Percentiles rank a stretch among this genome's conserved stretches.
phyloP scores from a whole-genome alignment of 129 eudicot genomes.

The Solidago caesia region DNA sequence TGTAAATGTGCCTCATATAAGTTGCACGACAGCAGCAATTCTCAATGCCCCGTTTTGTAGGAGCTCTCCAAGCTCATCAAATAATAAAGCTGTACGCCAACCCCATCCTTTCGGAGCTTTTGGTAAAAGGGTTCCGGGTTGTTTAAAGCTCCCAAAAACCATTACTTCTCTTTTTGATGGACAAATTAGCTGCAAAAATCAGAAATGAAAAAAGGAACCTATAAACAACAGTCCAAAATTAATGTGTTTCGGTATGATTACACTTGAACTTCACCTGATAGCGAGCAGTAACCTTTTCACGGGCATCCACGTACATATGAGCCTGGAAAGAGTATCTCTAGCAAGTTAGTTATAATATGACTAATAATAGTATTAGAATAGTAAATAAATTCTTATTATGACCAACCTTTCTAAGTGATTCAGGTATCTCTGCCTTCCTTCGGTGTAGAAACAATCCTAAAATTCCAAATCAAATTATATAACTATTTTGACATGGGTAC shows the following conservation, averaged over 20 bases:
- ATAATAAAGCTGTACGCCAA: conserved; percentile 88
- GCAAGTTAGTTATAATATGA: conserved; percentile 12
- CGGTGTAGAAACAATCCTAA: conserved; percentile 95
- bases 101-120: conserved; percentile 99
- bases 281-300: conserved; percentile 97
- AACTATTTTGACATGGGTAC: conserved; percentile 7
- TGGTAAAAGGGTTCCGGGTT: conserved; percentile 60
- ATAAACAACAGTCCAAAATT: not conserved
- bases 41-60: conserved; percentile 81
- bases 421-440: conserved; percentile 87
- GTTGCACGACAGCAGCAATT: conserved; percentile 90
- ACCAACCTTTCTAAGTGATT: conserved; percentile 82
- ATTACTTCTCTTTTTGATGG: conserved; percentile 97
- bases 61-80: conserved; percentile 85
- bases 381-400: not conserved
- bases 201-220: not conserved
- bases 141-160: conserved; percentile 92
- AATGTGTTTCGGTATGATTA: not conserved
- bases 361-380: too few relatives aligned
- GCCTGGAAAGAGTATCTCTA: conserved; percentile 41
- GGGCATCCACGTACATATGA: conserved; percentile 86
- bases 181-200: conserved; percentile 63
- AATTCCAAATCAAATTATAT: conserved; percentile 5
- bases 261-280: conserved; percentile 63
- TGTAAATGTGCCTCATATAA: conserved; percentile 39